phyloP scores from a whole-genome alignment of 1,284 basidiomycete genomes.

The Pholiota adiposa region DNA sequence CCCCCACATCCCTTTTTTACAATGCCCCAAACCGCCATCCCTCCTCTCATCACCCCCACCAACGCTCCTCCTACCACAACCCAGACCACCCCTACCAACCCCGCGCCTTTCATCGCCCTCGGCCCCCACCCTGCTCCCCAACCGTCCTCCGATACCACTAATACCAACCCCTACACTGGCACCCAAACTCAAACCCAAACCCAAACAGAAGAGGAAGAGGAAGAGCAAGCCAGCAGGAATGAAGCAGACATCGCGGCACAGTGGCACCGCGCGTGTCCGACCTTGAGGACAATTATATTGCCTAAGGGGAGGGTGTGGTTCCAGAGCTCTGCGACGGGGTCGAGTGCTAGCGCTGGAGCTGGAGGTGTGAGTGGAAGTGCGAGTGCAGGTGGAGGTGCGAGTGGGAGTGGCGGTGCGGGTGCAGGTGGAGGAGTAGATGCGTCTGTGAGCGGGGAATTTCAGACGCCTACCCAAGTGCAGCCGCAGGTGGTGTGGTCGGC shows the following conservation, averaged over 20 bases:
- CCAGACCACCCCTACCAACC: too few relatives aligned
- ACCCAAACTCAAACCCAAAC: not conserved
- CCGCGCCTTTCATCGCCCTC: too few relatives aligned
- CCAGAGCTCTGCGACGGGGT: constrained; percentile 18
- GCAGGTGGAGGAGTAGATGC: not conserved
- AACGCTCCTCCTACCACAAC: not conserved
- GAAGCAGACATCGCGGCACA: constrained; percentile 40
- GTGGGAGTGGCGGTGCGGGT: not conserved
- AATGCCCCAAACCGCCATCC: not conserved
- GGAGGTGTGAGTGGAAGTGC: too few relatives aligned
- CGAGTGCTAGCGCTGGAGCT: not conserved
- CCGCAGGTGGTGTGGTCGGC: not conserved
- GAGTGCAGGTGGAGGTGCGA: not conserved
- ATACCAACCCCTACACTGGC: too few relatives aligned
- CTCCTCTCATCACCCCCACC: not conserved
- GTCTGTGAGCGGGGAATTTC: too few relatives aligned
- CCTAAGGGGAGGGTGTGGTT: constrained; percentile 48
- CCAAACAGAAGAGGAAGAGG: not conserved
- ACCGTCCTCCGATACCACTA: too few relatives aligned
- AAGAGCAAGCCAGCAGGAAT: constrained; percentile 19
- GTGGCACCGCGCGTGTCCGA: constrained; percentile 43
- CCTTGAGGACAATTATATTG: constrained; percentile 43
- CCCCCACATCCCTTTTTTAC: not conserved
- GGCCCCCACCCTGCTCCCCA: too few relatives aligned
- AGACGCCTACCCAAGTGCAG: too few relatives aligned